Evolutionary conservation across 2,329 filamentous ascomycete genomes (phyloP).

Genomic region (Hirsutella thompsonii): DNA sequence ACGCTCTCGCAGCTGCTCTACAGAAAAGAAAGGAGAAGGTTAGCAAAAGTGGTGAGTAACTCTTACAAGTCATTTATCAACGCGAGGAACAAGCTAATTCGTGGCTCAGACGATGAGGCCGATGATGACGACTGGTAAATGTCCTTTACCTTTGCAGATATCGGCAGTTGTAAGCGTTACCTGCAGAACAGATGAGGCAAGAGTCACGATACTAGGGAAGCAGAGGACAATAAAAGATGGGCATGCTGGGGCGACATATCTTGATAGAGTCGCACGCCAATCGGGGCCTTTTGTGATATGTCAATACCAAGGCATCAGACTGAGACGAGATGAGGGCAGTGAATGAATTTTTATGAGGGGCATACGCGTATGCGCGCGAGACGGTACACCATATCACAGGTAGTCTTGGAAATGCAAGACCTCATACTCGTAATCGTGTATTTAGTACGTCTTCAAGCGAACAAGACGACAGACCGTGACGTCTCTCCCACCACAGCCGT

Average conservation of each 20-base stretch:
- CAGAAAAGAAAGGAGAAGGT: slow-evolving; percentile 87
- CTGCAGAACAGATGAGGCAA: too few species aligned
- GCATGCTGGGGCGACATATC: too few species aligned
- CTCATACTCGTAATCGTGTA: slow-evolving; percentile 13
- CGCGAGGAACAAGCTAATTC: slow-evolving; percentile 4
- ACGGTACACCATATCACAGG: background rate
- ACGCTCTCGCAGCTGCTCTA: slow-evolving; percentile 65
- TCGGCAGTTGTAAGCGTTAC: too few species aligned
- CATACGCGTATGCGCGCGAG: background rate
- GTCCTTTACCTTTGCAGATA: slow-evolving; percentile 1
- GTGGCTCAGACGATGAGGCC: slow-evolving; percentile 53
- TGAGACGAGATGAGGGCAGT: too few species aligned
- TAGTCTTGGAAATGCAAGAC: slow-evolving; percentile 6
- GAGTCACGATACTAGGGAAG: too few species aligned
- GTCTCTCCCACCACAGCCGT: slow-evolving; percentile 48
- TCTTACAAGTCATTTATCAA: background rate
- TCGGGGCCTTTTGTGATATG: background rate
- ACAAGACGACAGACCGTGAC: slow-evolving; percentile 30
- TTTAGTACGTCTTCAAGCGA: slow-evolving; percentile 8
- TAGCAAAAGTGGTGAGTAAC: slow-evolving; percentile 75
- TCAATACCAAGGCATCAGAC: too few species aligned
- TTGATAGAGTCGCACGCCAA: too few species aligned
- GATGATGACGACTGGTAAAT: slow-evolving; percentile 60
- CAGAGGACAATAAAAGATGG: too few species aligned
- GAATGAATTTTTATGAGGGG: too few species aligned